Evolutionary conservation across 495 filamentous ascomycete species (phyloP), one percentile per base, ranked within the genome.

Genomic region (Lophiostoma macrostomum): DNA sequence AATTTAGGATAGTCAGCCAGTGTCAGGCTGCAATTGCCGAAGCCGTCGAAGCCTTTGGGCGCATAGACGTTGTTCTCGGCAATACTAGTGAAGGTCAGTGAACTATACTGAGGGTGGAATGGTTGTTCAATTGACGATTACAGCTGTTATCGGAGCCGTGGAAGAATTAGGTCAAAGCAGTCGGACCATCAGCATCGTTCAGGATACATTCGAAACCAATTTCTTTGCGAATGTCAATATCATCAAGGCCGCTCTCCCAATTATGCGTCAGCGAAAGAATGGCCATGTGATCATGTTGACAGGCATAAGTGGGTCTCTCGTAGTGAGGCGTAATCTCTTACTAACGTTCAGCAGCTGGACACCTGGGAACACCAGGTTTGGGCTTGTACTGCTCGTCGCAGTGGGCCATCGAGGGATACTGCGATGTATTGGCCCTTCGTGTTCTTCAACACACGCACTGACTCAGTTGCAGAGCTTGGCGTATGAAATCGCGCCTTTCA

Each of bases 371-470:
- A 2, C 93, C 93, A 0, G 88, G 90, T 12, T 80, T 97, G 67
- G 80, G 87, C 35, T 86, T 93, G 76, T 94, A 93, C 67, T 90
- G 88, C 61, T 90, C 93, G 36, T 83, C 88, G 20, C 89, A 88
- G 32, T 96, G 94, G 90, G 93, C 91, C 6, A 79, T 97, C 5
- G 93, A 98, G 70, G 93, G 93, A n/a, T 96, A 93, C 68, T 95
- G 90, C 71, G 91, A 96, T 69, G 79, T 81, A 57, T 52, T 74
- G 55, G 7, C n/a, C 34, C 31, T n/a, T 0, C 25, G 3, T 28
- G 8, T 29, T 25, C 14, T 18, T 23, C 6, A 20, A 22, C n/a
- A 2, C 44, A 6, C 3, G 6, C 41, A 38, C 52, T 66, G 36
- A 67, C 48, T 20, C 23, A 14, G 12, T 41, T 27, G 14, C 56